Percentiles rank a stretch among this genome's conserved stretches.
phyloP scores from a whole-genome alignment of 1,139 yeast genomes.

The Pichia norvegensis region DNA sequence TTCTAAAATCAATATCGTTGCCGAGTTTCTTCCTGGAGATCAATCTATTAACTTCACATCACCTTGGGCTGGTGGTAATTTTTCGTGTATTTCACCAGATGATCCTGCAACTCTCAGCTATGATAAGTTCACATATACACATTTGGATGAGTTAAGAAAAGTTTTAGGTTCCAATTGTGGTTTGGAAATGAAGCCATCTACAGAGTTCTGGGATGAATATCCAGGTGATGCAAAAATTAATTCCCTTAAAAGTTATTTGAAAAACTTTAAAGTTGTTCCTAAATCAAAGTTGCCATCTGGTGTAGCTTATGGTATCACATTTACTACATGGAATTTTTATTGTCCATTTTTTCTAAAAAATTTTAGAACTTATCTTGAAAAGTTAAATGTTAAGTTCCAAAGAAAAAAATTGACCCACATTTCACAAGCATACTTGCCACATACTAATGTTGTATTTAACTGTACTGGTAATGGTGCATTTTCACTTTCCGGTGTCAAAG shows the following conservation, averaged over 20 bases:
- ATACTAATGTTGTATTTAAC: conserved; percentile 48
- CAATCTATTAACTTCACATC: conserved; percentile 62
- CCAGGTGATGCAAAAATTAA: conserved; percentile 39
- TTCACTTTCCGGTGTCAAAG: conserved; percentile 49
- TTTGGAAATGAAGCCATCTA: conserved; percentile 42
- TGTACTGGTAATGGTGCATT: conserved; percentile 64
- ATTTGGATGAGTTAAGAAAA: conserved; percentile 37
- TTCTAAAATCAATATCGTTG: conserved; percentile 45
- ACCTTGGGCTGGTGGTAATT: conserved; percentile 77
- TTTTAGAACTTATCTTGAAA: conserved; percentile 35
- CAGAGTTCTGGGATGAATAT: conserved; percentile 46
- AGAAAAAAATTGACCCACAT: conserved; percentile 43
- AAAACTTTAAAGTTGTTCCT: conserved; percentile 34
- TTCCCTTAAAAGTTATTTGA: conserved; percentile 40
- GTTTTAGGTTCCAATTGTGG: conserved; percentile 48
- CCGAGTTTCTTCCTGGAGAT: conserved; percentile 67
- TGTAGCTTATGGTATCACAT: conserved; percentile 44
- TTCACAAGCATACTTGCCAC: conserved; percentile 40
- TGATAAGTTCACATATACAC: conserved; percentile 49
- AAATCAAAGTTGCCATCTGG: conserved; percentile 38
- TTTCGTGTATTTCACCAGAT: conserved; percentile 57
- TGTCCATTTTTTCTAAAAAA: conserved; percentile 50
- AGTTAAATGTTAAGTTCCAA: conserved; percentile 41
- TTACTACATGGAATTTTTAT: conserved; percentile 58
- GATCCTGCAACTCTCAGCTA: conserved; percentile 43